Conservation (phyloP, 805 yeast species). For the Metschnikowia reukaufii region DNA sequence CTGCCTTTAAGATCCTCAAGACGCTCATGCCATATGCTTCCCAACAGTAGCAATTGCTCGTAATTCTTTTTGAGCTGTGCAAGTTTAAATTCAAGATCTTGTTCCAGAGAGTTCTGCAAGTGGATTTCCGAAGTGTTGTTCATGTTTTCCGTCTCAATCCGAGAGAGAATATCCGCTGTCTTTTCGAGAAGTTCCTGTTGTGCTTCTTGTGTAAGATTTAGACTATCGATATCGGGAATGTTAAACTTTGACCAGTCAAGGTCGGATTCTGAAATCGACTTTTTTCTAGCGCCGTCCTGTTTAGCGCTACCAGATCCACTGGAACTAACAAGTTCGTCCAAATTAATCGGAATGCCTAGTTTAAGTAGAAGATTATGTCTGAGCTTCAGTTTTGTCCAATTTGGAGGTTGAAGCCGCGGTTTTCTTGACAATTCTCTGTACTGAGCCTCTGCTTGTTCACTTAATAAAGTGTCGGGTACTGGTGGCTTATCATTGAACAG, state of each 20-base stretch:
- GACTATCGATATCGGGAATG: constrained; percentile 35
- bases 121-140: constrained; percentile 30
- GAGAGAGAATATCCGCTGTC: constrained; percentile 29
- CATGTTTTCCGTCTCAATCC: constrained; percentile 36
- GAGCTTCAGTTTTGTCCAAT: constrained; percentile 68
- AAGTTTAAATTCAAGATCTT: constrained; percentile 36
- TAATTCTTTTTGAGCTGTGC: constrained; percentile 31
- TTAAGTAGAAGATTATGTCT: constrained; percentile 62
- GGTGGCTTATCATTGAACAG: background rate
- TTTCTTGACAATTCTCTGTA: constrained; percentile 48
- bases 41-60: constrained; percentile 26
- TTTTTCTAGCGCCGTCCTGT: constrained; percentile 15
- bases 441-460: constrained; percentile 39
- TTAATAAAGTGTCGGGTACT: constrained; percentile 17
- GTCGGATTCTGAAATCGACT: constrained; percentile 30
- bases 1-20: constrained; percentile 55
- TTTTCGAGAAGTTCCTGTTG: constrained; percentile 26
- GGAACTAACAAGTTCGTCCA: constrained; percentile 47
- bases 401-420: constrained; percentile 55
- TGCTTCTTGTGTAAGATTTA: constrained; percentile 31
- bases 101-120: constrained; percentile 23
- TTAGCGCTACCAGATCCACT: background rate
- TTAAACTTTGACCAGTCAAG: constrained; percentile 37
- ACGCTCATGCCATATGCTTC: constrained; percentile 53
- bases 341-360: constrained; percentile 71